These are phyloP conservation scores for Blepharisma japonicum DNA, from an alignment of 73 alveolate genomes.

Conservation along the genomic window DNA sequence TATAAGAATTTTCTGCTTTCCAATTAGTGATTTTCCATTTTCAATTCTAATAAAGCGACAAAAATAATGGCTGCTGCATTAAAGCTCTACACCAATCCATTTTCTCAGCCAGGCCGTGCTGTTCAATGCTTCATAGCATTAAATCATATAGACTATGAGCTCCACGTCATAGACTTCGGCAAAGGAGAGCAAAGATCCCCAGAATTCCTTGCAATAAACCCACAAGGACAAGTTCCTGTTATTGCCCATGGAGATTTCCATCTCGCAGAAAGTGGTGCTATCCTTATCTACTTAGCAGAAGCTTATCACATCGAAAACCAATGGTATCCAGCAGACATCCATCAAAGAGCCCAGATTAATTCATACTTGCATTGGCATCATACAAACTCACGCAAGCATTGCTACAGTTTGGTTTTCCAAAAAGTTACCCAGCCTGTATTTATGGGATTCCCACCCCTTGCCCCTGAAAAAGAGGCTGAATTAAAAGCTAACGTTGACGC, in stretches of 20 bases:
- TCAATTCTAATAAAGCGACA: not conserved
- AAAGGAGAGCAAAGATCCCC: constrained; percentile 20
- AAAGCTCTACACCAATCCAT: not conserved
- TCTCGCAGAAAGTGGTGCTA: constrained; percentile 24
- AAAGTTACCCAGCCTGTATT: not conserved
- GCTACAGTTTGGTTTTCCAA: not conserved
- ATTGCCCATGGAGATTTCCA: constrained; percentile 6
- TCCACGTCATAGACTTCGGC: not conserved
- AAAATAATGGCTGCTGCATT: not conserved
- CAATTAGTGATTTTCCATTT: no score
- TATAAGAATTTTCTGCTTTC: no score
- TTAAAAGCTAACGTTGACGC: not conserved
- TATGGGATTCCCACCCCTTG: not conserved
- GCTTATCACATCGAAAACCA: not conserved
- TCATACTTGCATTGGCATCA: constrained; percentile 29
- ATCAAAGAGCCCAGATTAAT: not conserved
- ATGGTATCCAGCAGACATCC: constrained; percentile 13
- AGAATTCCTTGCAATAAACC: constrained; percentile 24
- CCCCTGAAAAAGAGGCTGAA: not conserved
- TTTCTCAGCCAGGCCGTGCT: constrained; percentile 30
- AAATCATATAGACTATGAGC: not conserved
- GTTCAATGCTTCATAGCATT: not conserved
- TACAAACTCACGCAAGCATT: not conserved
- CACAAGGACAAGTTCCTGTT: constrained; percentile 19
- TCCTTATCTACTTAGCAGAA: constrained; percentile 10